Conservation (phyloP, 495 filamentous ascomycete genomes). For the Penicillium goetzii region DNA sequence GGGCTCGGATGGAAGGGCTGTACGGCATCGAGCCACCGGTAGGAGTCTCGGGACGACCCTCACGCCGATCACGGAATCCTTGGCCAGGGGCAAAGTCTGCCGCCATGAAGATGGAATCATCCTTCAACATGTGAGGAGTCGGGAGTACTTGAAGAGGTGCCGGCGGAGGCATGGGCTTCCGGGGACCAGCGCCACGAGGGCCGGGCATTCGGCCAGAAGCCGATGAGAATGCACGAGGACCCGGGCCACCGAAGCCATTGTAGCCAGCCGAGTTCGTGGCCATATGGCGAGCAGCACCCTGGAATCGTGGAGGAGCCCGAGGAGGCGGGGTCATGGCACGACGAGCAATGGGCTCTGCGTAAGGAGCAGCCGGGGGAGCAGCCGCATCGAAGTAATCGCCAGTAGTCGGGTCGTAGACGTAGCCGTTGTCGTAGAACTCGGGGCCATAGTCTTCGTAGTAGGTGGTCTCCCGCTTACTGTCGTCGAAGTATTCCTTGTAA, state of each 20-base stretch:
- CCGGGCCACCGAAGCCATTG: slow-evolving; percentile 47
- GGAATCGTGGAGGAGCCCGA: slow-evolving; percentile 73
- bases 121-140: slow-evolving; percentile 81
- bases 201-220: slow-evolving; percentile 62
- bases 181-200: slow-evolving; percentile 45
- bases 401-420: slow-evolving; percentile 72
- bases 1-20: slow-evolving; percentile 66
- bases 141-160: slow-evolving; percentile 74
- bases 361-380: slow-evolving; percentile 54
- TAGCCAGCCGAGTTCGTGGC: slow-evolving; percentile 52
- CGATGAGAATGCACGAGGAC: slow-evolving; percentile 68
- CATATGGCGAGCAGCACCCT: slow-evolving; percentile 52
- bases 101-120: slow-evolving; percentile 75
- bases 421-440: slow-evolving; percentile 59
- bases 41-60: slow-evolving; percentile 80
- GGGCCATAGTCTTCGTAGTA: slow-evolving; percentile 75
- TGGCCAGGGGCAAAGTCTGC: slow-evolving; percentile 87
- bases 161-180: slow-evolving; percentile 74
- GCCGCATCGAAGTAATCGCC: slow-evolving; percentile 74
- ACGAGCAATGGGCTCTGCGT: slow-evolving; percentile 79
- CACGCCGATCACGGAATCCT: slow-evolving; percentile 65
- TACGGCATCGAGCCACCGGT: slow-evolving; percentile 75
- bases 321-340: slow-evolving; percentile 98
- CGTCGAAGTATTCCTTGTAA: slow-evolving; percentile 99
- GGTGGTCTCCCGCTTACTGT: slow-evolving; percentile 59